phyloP scores from a whole-genome alignment of 2,329 filamentous ascomycete species.

The Botrytis hyacinthi region DNA sequence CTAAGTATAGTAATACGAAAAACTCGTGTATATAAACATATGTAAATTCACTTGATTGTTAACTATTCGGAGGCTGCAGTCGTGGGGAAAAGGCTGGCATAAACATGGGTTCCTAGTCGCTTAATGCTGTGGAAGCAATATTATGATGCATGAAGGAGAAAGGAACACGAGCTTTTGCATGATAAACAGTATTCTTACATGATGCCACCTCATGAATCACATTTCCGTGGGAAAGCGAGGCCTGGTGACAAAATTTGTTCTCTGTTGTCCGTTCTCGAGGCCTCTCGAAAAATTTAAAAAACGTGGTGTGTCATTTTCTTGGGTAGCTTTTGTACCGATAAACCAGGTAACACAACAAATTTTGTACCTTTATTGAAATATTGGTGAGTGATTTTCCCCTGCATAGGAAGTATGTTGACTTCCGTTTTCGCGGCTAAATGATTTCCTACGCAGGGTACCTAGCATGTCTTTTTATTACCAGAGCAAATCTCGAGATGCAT shows the following conservation, averaged over 20 bases:
- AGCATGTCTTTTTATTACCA: not conserved
- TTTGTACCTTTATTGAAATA: not conserved
- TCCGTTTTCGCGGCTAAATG: not conserved
- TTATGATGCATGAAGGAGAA: slow-evolving; percentile 13
- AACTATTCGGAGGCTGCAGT: slow-evolving; percentile 1
- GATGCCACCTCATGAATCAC: slow-evolving; percentile 16
- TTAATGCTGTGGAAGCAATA: slow-evolving; percentile 20
- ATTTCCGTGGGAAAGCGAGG: slow-evolving; percentile 14
- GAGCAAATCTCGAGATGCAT: not conserved
- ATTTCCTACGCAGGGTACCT: not conserved
- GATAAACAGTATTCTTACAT: slow-evolving; percentile 11
- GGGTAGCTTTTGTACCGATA: not conserved
- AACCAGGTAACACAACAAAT: not conserved
- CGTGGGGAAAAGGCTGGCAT: slow-evolving; percentile 7
- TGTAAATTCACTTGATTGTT: not conserved
- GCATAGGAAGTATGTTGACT: slow-evolving; percentile 5
- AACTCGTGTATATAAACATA: not conserved
- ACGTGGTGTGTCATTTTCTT: slow-evolving; percentile 2
- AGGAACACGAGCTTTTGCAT: slow-evolving; percentile 20
- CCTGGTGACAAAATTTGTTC: slow-evolving; percentile 15
- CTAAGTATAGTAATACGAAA: not conserved
- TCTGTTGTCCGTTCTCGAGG: slow-evolving; percentile 14
- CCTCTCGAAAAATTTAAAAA: not conserved
- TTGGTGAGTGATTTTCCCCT: not conserved
- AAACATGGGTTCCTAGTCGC: slow-evolving; percentile 16